Conservation (phyloP, 2,329 filamentous ascomycete genomes). For the Colletotrichum coccodes region DNA sequence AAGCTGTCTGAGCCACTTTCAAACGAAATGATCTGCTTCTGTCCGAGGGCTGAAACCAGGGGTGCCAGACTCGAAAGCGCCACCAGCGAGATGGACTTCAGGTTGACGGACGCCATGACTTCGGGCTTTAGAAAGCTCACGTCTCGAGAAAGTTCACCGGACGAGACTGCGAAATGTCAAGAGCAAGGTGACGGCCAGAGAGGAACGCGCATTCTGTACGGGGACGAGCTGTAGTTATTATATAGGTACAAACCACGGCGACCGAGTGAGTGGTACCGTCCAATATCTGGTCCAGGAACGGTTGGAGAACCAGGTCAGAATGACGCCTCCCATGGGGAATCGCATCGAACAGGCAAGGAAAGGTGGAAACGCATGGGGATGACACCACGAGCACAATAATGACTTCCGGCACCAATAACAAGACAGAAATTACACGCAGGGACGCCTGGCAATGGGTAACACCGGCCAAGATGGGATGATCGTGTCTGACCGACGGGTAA, state of each 20-base stretch:
- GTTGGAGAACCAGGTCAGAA: conserved; percentile 17
- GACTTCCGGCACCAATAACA: conserved; percentile 10
- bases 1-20: conserved; percentile 36
- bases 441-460: conserved; percentile 3
- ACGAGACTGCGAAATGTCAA: not conserved
- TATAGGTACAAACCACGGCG: conserved; percentile 1
- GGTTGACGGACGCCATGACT: conserved; percentile 3
- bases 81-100: conserved; percentile 32
- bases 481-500: conserved; percentile 23
- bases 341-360: conserved; percentile 8
- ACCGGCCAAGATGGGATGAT: conserved; percentile 4
- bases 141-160: not conserved
- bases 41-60: conserved; percentile 53
- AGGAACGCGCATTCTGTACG: not conserved
- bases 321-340: conserved; percentile 17
- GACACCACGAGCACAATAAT: conserved; percentile 4
- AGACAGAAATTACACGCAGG: not conserved
- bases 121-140: not conserved
- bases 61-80: conserved; percentile 36
- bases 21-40: conserved; percentile 59
- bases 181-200: not conserved
- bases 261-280: not conserved
- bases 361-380: conserved; percentile 4
- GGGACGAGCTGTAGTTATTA: not conserved
- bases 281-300: conserved; percentile 10